These are phyloP conservation scores for Pseudogymnoascus sp. DNA, from an alignment of 2,329 filamentous ascomycete genomes.

Conservation along the genomic window DNA sequence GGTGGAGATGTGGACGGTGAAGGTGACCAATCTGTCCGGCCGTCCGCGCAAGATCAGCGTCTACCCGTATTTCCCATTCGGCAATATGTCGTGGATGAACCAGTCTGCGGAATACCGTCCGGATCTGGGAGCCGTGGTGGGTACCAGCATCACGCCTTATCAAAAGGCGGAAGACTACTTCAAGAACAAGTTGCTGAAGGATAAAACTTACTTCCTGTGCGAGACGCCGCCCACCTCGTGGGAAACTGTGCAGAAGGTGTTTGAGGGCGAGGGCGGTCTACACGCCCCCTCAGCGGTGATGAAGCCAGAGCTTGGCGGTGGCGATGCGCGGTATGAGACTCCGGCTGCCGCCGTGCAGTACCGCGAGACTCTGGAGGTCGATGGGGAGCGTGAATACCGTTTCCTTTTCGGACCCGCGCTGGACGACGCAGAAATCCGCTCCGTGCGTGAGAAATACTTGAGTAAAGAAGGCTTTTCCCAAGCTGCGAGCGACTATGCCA, in stretches of 20 bases:
- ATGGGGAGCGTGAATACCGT: constrained; percentile 41
- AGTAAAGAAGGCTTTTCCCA: constrained; percentile 41
- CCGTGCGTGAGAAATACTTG: constrained; percentile 42
- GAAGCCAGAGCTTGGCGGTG: constrained; percentile 34
- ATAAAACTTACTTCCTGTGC: constrained; percentile 52
- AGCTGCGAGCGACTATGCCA: constrained; percentile 41
- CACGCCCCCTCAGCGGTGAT: constrained; percentile 43
- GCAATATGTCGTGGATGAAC: constrained; percentile 60
- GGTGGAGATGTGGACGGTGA: constrained; percentile 49
- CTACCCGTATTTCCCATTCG: constrained; percentile 51
- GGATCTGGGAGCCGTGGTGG: constrained; percentile 44
- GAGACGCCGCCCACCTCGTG: constrained; percentile 45
- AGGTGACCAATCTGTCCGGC: constrained; percentile 43
- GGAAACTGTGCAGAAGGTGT: constrained; percentile 46
- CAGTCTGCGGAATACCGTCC: constrained; percentile 47
- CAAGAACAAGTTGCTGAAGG: constrained; percentile 50
- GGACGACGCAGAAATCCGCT: constrained; percentile 43
- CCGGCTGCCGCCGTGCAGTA: constrained; percentile 50
- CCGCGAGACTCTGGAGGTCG: constrained; percentile 34
- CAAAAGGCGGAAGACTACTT: constrained; percentile 51
- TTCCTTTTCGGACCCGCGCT: constrained; percentile 50
- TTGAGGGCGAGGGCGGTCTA: constrained; percentile 51
- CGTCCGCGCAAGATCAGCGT: constrained; percentile 43
- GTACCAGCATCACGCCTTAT: constrained; percentile 48
- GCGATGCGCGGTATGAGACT: constrained; percentile 50